Base-by-base conservation (phyloP, 495 filamentous ascomycete species). In the Apiosordaria backusii region DNA sequence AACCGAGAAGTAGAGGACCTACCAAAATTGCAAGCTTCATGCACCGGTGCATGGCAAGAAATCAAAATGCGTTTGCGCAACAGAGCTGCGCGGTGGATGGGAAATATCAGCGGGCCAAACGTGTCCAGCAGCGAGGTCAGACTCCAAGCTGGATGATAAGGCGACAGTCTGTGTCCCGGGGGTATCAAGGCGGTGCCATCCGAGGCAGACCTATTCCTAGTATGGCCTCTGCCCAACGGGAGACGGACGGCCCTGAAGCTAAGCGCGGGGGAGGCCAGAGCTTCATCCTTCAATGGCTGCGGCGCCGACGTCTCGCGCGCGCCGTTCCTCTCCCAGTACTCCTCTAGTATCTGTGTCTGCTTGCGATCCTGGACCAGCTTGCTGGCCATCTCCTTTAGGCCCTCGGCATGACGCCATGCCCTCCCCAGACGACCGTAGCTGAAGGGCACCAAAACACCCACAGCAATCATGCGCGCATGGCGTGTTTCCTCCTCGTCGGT, bases 21-120 rank as follows among this genome's bases (percentile, higher is more conserved):
- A 97, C 93, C 92, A 79, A 90, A 97, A 74, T 96, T 91, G 81
- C 95, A 98, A 27, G 87, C 84, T 69, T 82, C 81, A 74, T 92
- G 88, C 18, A 98, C 92, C 3, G 95, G 95, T 16, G 93, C 90
- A 72, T 92, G 87, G 15, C 85, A 85, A 35, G 95, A 86, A 67
- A 98, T 87, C 57, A 99, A 80, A 60, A 99, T 92, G 60, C 95
- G 85, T 76, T 96, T 94, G 52, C 95, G 87, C 59, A 96, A 76
- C 35, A 99, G 77, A 2, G 94, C 92, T n/a, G 92, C 93, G 69
- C 93, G 86, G 67, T 96, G 90, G 45, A 99, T 81, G 0, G 95
- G 92, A 72, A 96, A 98, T 21, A 97, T 84, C 57, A 99, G 79
- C 0, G 95, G 95, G 0, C 95, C 95, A 74, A 97, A 96, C 10